Base-by-base conservation (phyloP, 1,284 basidiomycete genomes). In the Irpex rosettiformis region DNA sequence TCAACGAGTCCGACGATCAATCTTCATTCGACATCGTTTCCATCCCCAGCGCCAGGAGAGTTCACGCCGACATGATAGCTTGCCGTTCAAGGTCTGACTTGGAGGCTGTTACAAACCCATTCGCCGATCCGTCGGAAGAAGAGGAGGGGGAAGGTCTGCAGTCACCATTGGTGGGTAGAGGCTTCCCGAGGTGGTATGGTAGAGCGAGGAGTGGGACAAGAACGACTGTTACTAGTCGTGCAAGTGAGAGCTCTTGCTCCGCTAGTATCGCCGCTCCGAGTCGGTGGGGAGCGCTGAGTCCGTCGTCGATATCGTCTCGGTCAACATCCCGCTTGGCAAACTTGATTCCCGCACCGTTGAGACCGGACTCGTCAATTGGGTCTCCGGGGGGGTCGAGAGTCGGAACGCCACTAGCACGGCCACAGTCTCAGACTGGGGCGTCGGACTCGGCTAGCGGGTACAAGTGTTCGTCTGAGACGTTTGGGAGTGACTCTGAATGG, bases 21-120 rank as follows among this genome's bases (percentile, higher is more conserved):
- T 33, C 1, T 10, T 33, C 8, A 16, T 55, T 40, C 27, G 54
- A 55, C 55, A 54, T 57, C 54, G 4, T 16, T 48, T 60, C 55
- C 21, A 42, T 60, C 22, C 55, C 55, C n/a, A 57, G 55, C 52
- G 58, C 55, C 30, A 42, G 48, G 48, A 51, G 48, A 29, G 51
- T 54, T 6, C 51, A 57, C 52, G 29, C 30, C 47, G 59, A 57
- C 21, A 49, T 57, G 42, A 45, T 33, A 13, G 11, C 21, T n/a
- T 10, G 1, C 52, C 8, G 10, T 10, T 10, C 28, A 45, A 16
- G 42, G 2, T 40, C 47, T 18, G 7, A 4, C 22, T 18, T 45
- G 43, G 45, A 45, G 16, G 21, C 52, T 27, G n/a, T 6, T n/a
- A 8, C 10, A 3, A 51, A 57, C 43, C 55, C 51, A 1, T 54